phyloP scores from a whole-genome alignment of 1,284 basidiomycete genomes.

The Papiliotrema fonsecae region DNA sequence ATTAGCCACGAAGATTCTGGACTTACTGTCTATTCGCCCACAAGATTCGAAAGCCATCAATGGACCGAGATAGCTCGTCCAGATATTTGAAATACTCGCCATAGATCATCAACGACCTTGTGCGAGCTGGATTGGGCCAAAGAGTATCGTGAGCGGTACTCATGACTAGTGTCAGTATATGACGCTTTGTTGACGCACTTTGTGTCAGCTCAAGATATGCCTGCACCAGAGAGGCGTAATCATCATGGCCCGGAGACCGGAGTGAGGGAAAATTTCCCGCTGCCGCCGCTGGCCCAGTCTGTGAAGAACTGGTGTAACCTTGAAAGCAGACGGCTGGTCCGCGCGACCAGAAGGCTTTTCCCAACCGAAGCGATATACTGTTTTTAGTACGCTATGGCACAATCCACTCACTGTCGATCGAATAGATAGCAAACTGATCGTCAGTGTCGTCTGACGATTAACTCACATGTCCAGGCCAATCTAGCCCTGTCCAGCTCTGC shows the following conservation, averaged over 20 bases:
- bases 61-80: slow-evolving; percentile 41
- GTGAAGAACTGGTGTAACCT: slow-evolving; percentile 41
- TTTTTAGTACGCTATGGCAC: neutral
- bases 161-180: slow-evolving; percentile 23
- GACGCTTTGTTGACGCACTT: neutral
- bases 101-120: slow-evolving; percentile 39
- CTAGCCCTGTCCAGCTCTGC: slow-evolving; percentile 39
- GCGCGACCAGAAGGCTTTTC: slow-evolving; percentile 48
- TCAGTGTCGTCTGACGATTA: neutral
- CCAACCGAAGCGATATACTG: slow-evolving; percentile 43
- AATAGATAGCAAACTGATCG: slow-evolving; percentile 45
- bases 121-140: slow-evolving; percentile 43
- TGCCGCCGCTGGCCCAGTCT: slow-evolving; percentile 44
- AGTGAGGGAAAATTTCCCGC: slow-evolving; percentile 44
- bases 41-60: slow-evolving; percentile 44
- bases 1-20: neutral
- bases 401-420: slow-evolving; percentile 38
- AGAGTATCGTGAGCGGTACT: slow-evolving; percentile 47
- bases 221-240: slow-evolving; percentile 42
- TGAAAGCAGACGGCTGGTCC: slow-evolving; percentile 46
- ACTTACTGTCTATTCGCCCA: slow-evolving; percentile 39
- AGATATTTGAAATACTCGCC: slow-evolving; percentile 47
- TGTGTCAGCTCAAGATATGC: slow-evolving; percentile 47
- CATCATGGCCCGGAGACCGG: slow-evolving; percentile 35
- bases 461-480: slow-evolving; percentile 47